Percentiles rank a stretch among this genome's conserved stretches.
These are phyloP conservation scores for Adansonia madagascariensis DNA, from an alignment of 441 rosid species.

Conservation along the genomic window DNA sequence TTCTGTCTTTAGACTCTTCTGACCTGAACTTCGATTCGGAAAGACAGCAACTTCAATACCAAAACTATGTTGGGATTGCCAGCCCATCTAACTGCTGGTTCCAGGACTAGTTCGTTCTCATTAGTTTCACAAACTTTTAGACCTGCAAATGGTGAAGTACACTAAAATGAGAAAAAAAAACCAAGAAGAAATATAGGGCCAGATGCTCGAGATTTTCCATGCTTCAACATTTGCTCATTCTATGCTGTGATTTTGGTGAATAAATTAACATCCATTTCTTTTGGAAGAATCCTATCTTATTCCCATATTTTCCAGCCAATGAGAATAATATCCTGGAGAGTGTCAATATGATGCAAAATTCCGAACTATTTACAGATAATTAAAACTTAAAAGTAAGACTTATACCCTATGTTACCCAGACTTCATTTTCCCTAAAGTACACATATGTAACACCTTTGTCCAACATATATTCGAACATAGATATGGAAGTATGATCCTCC, in stretches of 20 bases:
- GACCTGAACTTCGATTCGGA: slow-evolving; percentile 72
- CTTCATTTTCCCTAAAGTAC: no score
- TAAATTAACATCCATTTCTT: not conserved
- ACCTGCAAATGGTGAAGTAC: slow-evolving; percentile 52
- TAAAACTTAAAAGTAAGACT: not conserved
- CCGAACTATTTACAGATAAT: not conserved
- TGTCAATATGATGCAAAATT: not conserved
- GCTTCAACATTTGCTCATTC: not conserved
- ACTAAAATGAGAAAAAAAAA: slow-evolving; percentile 11
- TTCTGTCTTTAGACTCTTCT: slow-evolving; percentile 36
- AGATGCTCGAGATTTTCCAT: not conserved
- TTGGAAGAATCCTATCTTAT: not conserved
- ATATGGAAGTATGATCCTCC: no score
- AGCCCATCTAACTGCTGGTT: slow-evolving; percentile 85
- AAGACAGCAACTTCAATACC: slow-evolving; percentile 60
- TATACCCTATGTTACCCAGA: no score
- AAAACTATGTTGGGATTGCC: slow-evolving; percentile 84
- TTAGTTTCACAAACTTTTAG: slow-evolving; percentile 77
- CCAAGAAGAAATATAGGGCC: not conserved
- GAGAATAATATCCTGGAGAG: not conserved
- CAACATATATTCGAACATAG: no score
- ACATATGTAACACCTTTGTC: no score
- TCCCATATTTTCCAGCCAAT: not conserved
- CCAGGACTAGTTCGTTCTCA: slow-evolving; percentile 75
- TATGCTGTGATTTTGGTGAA: not conserved